Conservation (phyloP, 2,329 filamentous ascomycete species). For the Xylariaceae sp. region DNA sequence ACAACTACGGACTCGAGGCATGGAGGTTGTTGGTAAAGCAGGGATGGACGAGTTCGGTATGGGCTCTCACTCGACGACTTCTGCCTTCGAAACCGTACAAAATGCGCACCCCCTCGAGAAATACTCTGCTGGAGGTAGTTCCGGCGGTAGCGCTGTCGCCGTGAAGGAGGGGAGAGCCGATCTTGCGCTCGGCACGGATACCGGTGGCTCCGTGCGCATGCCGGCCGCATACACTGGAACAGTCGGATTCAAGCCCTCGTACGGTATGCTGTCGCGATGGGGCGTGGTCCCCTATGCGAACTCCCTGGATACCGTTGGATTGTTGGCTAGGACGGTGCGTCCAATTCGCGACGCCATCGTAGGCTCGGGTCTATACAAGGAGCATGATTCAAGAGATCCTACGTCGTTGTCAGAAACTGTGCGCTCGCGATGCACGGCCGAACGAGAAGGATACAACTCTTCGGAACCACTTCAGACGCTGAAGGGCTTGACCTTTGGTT, state of each 20-base stretch:
- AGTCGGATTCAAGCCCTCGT: conserved; percentile 86
- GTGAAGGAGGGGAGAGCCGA: conserved; percentile 58
- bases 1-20: conserved; percentile 59
- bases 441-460: conserved; percentile 27
- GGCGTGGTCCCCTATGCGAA: conserved; percentile 91
- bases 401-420: conserved; percentile 60
- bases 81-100: conserved; percentile 60
- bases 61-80: conserved; percentile 75
- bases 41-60: conserved; percentile 97
- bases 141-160: conserved; percentile 85
- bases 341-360: conserved; percentile 48
- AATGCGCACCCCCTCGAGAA: conserved; percentile 39
- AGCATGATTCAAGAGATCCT: conserved; percentile 66
- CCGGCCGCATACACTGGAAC: conserved; percentile 82
- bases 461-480: conserved; percentile 22
- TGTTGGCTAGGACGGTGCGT: conserved; percentile 56
- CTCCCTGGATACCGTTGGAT: conserved; percentile 83
- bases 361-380: conserved; percentile 43
- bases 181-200: conserved; percentile 83
- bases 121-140: conserved; percentile 76
- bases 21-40: conserved; percentile 68
- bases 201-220: conserved; percentile 80
- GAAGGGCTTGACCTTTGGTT: conserved; percentile 44
- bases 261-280: conserved; percentile 78
- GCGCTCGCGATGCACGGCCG: conserved; percentile 43